Evolutionary conservation across 352 stramenopile genomes (phyloP).

Genomic region (Phytopythium aichiense): DNA sequence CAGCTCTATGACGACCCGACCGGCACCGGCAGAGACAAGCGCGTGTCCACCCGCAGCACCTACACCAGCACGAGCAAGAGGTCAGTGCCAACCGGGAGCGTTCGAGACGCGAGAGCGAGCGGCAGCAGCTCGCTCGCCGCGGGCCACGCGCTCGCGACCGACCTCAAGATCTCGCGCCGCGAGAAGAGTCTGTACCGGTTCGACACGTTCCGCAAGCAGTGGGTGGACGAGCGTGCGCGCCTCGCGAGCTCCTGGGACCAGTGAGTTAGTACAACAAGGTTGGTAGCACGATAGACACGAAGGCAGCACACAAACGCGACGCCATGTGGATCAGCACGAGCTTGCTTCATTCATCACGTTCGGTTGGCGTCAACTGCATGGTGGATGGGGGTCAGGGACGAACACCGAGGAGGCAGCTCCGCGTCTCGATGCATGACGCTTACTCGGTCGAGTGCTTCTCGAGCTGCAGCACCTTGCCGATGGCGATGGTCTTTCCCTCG

Average conservation of each 20-base stretch:
- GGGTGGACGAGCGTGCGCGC: constrained; percentile 64
- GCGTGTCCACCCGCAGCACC: constrained; percentile 9
- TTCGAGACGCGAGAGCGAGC: background rate
- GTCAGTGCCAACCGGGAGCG: background rate
- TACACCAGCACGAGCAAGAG: constrained; percentile 18
- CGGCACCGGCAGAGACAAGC: constrained; percentile 7
- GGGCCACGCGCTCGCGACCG: constrained; percentile 28
- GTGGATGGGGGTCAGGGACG: too few relatives aligned
- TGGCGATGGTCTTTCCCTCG: constrained; percentile 98
- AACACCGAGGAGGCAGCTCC: too few relatives aligned
- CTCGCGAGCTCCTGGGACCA: constrained; percentile 53
- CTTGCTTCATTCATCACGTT: too few relatives aligned
- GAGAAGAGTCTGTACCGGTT: constrained; percentile 69
- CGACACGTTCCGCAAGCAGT: constrained; percentile 70
- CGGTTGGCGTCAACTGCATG: too few relatives aligned
- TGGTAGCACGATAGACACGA: too few relatives aligned
- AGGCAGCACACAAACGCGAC: too few relatives aligned
- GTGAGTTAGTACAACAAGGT: constrained; percentile 4
- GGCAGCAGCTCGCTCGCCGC: constrained; percentile 19
- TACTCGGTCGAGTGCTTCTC: constrained; percentile 46
- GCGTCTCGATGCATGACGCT: background rate
- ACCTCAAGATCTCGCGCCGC: constrained; percentile 64
- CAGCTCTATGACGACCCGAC: constrained; percentile 60
- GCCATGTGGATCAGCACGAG: too few relatives aligned
- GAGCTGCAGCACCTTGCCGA: constrained; percentile 97